phyloP scores from a whole-genome alignment of 805 yeast genomes.

The Candida sanyiensis region DNA sequence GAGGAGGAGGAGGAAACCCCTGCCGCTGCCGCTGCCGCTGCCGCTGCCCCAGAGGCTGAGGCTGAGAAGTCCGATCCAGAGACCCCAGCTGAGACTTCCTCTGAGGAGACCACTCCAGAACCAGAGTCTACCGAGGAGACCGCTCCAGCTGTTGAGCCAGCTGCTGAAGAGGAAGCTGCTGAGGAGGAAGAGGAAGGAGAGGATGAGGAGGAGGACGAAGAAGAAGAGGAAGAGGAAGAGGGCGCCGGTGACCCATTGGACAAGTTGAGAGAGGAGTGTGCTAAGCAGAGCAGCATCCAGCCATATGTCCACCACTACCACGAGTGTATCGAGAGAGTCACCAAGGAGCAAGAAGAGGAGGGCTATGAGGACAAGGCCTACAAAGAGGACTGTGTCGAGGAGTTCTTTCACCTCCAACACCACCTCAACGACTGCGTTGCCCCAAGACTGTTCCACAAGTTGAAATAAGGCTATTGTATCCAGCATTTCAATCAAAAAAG shows the following conservation, averaged over 20 bases:
- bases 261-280: slow-evolving; percentile 61
- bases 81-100: background rate
- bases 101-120: background rate
- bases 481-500: too few species aligned
- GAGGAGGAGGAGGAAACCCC: too few species aligned
- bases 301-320: slow-evolving; percentile 81
- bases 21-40: too few species aligned
- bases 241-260: slow-evolving; percentile 64
- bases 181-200: slow-evolving; percentile 26
- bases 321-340: slow-evolving; percentile 93
- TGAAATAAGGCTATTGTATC: too few species aligned
- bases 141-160: slow-evolving; percentile 10
- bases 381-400: slow-evolving; percentile 98
- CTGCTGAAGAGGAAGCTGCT: slow-evolving; percentile 12
- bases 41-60: slow-evolving; percentile 9
- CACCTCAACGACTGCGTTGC: slow-evolving; percentile 89
- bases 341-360: slow-evolving; percentile 77
- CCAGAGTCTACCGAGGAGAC: slow-evolving; percentile 11
- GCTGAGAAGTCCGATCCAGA: slow-evolving; percentile 2
- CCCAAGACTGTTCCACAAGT: slow-evolving; percentile 79
- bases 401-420: slow-evolving; percentile 94
- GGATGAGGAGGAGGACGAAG: slow-evolving; percentile 53
- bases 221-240: slow-evolving; percentile 66
- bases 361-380: slow-evolving; percentile 71
- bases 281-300: slow-evolving; percentile 59